phyloP scores from a whole-genome alignment of 1,284 basidiomycete genomes.

The Pterulicium gracile region DNA sequence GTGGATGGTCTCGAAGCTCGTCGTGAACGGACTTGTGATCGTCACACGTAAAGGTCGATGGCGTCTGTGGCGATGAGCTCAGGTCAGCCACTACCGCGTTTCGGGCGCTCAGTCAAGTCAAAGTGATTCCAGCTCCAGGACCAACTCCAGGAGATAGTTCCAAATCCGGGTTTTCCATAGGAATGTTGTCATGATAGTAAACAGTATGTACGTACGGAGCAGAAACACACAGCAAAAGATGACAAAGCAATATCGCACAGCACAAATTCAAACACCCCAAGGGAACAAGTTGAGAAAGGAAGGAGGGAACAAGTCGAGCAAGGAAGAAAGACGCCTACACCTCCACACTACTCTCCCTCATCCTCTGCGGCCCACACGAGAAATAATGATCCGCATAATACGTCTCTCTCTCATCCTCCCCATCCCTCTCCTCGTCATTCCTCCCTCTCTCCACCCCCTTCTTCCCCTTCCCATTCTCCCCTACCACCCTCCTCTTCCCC shows the following conservation, averaged over 20 bases:
- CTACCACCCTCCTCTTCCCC: background rate
- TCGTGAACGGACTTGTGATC: slow-evolving; percentile 58
- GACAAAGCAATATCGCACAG: too few species aligned
- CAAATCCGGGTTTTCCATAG: too few species aligned
- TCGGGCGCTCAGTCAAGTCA: slow-evolving; percentile 56
- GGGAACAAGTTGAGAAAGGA: too few species aligned
- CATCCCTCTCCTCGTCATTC: slow-evolving; percentile 2
- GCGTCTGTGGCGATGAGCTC: too few species aligned
- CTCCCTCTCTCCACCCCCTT: background rate
- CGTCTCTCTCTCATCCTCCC: background rate
- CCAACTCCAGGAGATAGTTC: slow-evolving; percentile 59
- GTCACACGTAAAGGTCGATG: slow-evolving; percentile 62
- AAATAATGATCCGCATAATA: background rate
- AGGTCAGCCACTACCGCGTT: too few species aligned
- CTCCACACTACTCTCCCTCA: background rate
- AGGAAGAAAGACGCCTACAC: too few species aligned
- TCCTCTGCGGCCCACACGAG: background rate
- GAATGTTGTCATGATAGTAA: too few species aligned
- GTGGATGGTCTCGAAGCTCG: slow-evolving; percentile 57
- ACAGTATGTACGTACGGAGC: too few species aligned
- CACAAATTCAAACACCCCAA: too few species aligned
- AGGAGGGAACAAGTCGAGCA: too few species aligned
- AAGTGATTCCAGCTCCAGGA: slow-evolving; percentile 39
- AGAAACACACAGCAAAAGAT: slow-evolving; percentile 69
- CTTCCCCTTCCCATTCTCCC: background rate